Evolutionary conservation across 257 asterid genomes (phyloP).

Genomic region (Ilex asprella): DNA sequence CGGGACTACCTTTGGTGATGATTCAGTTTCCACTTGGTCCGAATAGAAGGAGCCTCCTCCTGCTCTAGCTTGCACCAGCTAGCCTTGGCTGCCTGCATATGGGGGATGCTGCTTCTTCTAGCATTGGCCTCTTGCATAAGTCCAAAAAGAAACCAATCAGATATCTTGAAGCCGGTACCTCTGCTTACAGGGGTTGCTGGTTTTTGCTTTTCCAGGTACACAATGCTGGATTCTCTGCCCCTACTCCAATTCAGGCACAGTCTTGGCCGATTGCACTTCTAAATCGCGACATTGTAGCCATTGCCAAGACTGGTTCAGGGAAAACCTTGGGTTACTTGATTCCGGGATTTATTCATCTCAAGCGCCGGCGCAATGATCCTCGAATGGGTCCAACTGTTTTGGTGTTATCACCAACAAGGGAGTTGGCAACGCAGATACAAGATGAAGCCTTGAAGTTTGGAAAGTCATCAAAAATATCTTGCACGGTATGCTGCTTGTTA

Average conservation of each 20-base stretch:
- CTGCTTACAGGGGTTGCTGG: slow-evolving; percentile 37
- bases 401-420: slow-evolving; percentile 95
- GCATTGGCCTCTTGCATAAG: slow-evolving; percentile 50
- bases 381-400: slow-evolving; percentile 85
- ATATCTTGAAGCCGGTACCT: slow-evolving; percentile 28
- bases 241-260: slow-evolving; percentile 98
- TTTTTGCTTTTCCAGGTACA: slow-evolving; percentile 64
- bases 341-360: slow-evolving; percentile 86
- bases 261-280: slow-evolving; percentile 98
- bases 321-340: slow-evolving; percentile 91
- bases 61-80: slow-evolving; percentile 69
- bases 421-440: slow-evolving; percentile 96
- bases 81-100: slow-evolving; percentile 49
- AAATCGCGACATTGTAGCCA: slow-evolving; percentile 94
- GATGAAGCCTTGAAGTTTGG: slow-evolving; percentile 92
- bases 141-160: slow-evolving; percentile 29
- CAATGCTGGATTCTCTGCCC: slow-evolving; percentile 88
- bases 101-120: slow-evolving; percentile 83
- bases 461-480: slow-evolving; percentile 73
- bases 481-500: slow-evolving; percentile 57
- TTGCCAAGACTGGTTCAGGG: slow-evolving; percentile 99
- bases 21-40: slow-evolving; percentile 72
- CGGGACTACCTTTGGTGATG: slow-evolving; percentile 69
- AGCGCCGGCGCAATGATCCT: slow-evolving; percentile 53
- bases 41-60: slow-evolving; percentile 80